Evolutionary conservation across 805 yeast species (phyloP), one percentile per base, ranked within the genome.

Genomic region (Ogataea populi-albae): DNA sequence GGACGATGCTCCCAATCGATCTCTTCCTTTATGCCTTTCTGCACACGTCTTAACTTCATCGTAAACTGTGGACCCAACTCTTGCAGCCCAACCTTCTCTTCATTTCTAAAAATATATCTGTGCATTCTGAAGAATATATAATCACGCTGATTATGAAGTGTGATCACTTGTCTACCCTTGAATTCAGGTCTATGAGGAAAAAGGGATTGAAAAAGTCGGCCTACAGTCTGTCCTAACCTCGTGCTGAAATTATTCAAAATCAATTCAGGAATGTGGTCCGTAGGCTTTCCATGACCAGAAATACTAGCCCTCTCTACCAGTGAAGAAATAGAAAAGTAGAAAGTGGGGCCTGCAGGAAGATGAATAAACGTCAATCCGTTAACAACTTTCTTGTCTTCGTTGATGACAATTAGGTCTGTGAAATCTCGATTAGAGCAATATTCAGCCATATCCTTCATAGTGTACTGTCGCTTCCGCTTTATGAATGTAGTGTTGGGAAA

Each of bases 31-130:
- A 93, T 73, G 35, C 98, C 98, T 64, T 79, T 83, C 61, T 91
- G 98, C 40, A 93, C 68, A 54, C 98, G 73, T 61, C 96, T 77
- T 49, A 93, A 65, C 56, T 84, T 81, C 58, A 93, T 64, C 1
- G 98, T 93, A 61, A 93, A 93, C 61, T 89, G 97, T 1, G 98
- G 98, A 0, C 98, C 98, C 28, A 93, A 66, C 57, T 93, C 98
- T 55, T 93, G 98, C 33, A 93, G 65, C 6, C 98, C 98, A 2
- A 91, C 97, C 51, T 79, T 81, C 60, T 87, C 95, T 48, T 88
- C 96, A 57, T 87, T 85, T 55, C 77, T 73, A 65, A 93, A 93
- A 1, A 87, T 68, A 52, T 93, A 93, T 53, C 98, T 75, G 57
- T 93, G 98, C 65, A 97, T 78, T 65, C 98, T 76, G 71, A 93